Evolutionary conservation across 345 rosid genomes (phyloP), one percentile per base, ranked within the genome.

Genomic region (Gossypium raimondii): DNA sequence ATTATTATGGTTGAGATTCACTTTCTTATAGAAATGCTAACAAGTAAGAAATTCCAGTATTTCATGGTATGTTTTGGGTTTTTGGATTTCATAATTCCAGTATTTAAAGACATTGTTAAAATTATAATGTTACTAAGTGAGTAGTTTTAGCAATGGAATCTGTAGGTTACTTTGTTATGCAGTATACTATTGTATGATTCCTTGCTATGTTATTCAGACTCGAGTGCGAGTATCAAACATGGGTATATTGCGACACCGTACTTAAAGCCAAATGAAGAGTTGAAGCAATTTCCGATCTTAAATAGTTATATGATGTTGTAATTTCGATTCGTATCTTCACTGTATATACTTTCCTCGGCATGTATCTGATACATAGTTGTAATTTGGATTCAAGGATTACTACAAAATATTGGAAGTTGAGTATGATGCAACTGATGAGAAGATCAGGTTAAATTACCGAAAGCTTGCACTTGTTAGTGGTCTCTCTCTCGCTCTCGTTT

Each of bases 351-450:
- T 73, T 44, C 12, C 9, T 50, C 75, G 34, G 52, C 70, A 29
- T 59, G 52, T 63, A 66, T 71, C 73, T 76, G 56, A 78, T 73
- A 67, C 66, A 55, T 18, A 70, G 34, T 65, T 73, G 41, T 63
- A 17, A 50, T 38, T 77, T 75, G 64, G 74, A 16, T 78, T 63
- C 75, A 62, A 90, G 97, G 97, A 92, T 81, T 88, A 88, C 82
- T 92, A 92, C 84, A 90, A 90, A 82, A 81, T 90, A 64, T 81
- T 92, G 79, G 89, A 86, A 69, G 89, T 92, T 67, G 97, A 90
- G 75, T 90, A 92, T 82, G 97, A 90, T 78, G 97, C 97, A 78
- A 88, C 90, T 47, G 94, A 90, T 34, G 94, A 92, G 81, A 83
- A 83, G 78, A 92, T 92, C 79, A 81, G 89, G 74, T 66, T 87